Percentiles rank a stretch among this genome's conserved stretches.
Evolutionary conservation across 495 filamentous ascomycete species (phyloP).

Genomic region (Terfezia boudieri): DNA sequence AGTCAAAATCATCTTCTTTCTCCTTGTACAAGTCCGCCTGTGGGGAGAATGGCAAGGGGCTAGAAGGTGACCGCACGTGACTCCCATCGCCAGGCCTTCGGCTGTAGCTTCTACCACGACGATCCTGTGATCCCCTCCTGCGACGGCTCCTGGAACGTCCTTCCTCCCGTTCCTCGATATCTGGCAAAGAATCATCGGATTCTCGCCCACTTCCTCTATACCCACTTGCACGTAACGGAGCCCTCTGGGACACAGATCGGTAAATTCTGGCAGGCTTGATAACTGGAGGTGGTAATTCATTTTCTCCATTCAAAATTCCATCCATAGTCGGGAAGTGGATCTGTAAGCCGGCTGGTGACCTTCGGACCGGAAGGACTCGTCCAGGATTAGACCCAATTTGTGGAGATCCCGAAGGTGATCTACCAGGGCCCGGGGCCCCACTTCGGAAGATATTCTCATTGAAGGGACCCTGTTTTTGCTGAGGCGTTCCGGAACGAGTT

Average conservation of each 20-base stretch:
- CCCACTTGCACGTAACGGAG: slow-evolving; percentile 22
- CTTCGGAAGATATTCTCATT: background rate
- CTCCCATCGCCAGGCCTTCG: slow-evolving; percentile 22
- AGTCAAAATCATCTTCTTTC: slow-evolving; percentile 5
- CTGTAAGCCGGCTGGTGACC: slow-evolving; percentile 64
- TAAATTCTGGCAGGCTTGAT: slow-evolving; percentile 24
- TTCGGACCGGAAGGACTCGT: slow-evolving; percentile 50
- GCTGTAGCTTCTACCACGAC: slow-evolving; percentile 13
- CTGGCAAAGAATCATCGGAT: slow-evolving; percentile 20
- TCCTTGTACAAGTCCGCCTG: slow-evolving; percentile 19
- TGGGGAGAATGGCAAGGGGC: slow-evolving; percentile 49
- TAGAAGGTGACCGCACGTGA: slow-evolving; percentile 51
- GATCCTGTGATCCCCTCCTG: slow-evolving; percentile 30
- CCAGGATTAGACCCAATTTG: slow-evolving; percentile 31
- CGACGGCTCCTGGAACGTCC: slow-evolving; percentile 24
- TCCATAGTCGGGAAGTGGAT: slow-evolving; percentile 43
- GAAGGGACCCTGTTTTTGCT: background rate
- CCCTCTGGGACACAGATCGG: slow-evolving; percentile 23
- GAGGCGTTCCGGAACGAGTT: background rate
- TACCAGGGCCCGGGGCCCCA: no score
- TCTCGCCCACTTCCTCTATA: slow-evolving; percentile 22
- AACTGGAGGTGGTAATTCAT: slow-evolving; percentile 28
- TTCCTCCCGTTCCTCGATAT: background rate
- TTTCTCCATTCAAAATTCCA: slow-evolving; percentile 27
- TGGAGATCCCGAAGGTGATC: slow-evolving; percentile 6